Evolutionary conservation across 2,329 filamentous ascomycete species (phyloP), one percentile per base, ranked within the genome.

Genomic region (Beauveria rudraprayagi): DNA sequence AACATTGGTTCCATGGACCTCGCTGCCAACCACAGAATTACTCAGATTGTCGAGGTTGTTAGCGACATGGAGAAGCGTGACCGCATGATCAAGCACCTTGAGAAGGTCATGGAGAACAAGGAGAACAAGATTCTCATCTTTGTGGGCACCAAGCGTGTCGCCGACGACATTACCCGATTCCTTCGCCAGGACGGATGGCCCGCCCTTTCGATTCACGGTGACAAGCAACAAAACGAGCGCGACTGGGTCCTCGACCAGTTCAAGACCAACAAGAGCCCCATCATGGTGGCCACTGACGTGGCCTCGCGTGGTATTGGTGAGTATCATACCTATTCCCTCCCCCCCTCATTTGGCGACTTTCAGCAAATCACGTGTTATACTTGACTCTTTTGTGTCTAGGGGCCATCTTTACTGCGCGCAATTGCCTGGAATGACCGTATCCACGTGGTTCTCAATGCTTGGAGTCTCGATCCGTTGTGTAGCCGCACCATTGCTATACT

Each of bases 281-380:
- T 99, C 86, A 96, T 99, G 92, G 94, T 99, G 81, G 94, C 94
- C 80, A 99, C 94, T 68, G 94, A 97, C 74, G 94, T 99, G 80
- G 94, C 94, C 80, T 97, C 94, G 75, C 94, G 94, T 92, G 94
- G 94, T 91, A 97, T 99, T 80, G 94, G 94, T 97, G 95, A 96
- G 92, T 93, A 89, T 85, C 80, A 83, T 62, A 26, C 50, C 78
- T 76, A 77, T 79, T 73, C 76, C 77, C 72, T 71, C 71, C 70
- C 67, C 61, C 65, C 71, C 65, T 62, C 65, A 66, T 69, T 69
- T 74, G 76, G 78, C 82, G 81, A 81, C 78, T 78, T 81, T 80
- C 81, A 82, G 83, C 79, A 80, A 78, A 71, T 66, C 68, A 71
- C 68, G 77, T 83, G 80, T 81, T 84, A 86, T 91, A 86, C 89